These are phyloP conservation scores for Straminergon stramineum DNA, from an alignment of 225 moss, liverwort and hornwort species.

Conservation along the genomic window DNA sequence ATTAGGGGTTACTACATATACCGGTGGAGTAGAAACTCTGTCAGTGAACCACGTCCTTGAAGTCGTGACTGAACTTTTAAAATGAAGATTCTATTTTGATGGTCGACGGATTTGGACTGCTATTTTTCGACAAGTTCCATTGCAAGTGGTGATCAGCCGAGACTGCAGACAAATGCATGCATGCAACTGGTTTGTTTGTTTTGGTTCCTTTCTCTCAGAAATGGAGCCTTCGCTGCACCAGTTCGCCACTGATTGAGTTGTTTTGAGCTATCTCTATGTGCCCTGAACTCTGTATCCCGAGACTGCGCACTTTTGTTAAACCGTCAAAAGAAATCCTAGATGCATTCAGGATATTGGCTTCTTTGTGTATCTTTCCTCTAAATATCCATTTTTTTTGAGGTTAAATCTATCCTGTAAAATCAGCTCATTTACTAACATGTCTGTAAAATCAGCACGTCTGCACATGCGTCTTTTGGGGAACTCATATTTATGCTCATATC, in stretches of 20 bases:
- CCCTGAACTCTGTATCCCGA: rapidly evolving
- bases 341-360: too few relatives aligned
- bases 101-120: too few relatives aligned
- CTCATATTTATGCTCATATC: not conserved
- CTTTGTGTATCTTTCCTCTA: too few relatives aligned
- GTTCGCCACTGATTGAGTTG: not conserved
- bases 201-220: too few relatives aligned
- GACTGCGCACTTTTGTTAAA: not conserved
- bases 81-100: not conserved
- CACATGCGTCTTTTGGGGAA: not conserved
- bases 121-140: not conserved
- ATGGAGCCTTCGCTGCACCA: too few relatives aligned
- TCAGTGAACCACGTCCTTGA: not conserved
- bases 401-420: not conserved
- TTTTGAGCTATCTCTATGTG: not conserved
- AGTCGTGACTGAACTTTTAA: not conserved
- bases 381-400: not conserved
- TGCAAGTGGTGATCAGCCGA: too few relatives aligned
- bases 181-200: not conserved
- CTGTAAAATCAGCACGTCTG: not conserved
- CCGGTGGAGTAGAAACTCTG: not conserved
- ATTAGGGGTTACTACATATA: not conserved
- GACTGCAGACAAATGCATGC: not conserved
- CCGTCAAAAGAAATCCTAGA: not conserved
- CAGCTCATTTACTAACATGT: not conserved